phyloP scores from a whole-genome alignment of 2,329 filamentous ascomycete genomes.

The Cercospora canescens region DNA sequence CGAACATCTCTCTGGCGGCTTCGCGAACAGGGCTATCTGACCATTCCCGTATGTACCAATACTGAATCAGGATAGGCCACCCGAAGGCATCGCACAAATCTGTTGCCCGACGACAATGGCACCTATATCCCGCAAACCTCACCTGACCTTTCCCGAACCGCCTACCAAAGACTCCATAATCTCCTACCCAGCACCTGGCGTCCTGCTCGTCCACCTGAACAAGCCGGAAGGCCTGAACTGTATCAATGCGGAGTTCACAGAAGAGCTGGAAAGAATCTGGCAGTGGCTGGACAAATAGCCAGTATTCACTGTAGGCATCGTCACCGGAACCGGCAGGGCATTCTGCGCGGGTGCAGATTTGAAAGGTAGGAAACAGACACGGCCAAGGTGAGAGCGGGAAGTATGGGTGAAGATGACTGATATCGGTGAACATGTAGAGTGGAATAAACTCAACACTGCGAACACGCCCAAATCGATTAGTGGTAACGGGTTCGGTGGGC shows the following conservation, averaged over 20 bases:
- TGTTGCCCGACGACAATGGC: slow-evolving; percentile 9
- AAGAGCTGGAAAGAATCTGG: slow-evolving; percentile 36
- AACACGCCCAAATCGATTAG: slow-evolving; percentile 29
- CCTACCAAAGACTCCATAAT: slow-evolving; percentile 30
- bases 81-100: not conserved
- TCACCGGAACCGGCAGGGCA: slow-evolving; percentile 38
- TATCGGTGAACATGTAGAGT: slow-evolving; percentile 27
- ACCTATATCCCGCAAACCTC: slow-evolving; percentile 23
- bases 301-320: slow-evolving; percentile 33
- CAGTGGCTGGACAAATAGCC: slow-evolving; percentile 37
- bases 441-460: slow-evolving; percentile 34
- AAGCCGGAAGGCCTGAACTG: slow-evolving; percentile 38
- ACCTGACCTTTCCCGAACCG: slow-evolving; percentile 26
- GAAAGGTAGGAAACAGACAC: slow-evolving; percentile 30
- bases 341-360: slow-evolving; percentile 41
- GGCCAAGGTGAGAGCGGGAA: not conserved
- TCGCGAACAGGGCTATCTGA: not conserved
- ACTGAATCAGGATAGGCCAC: not conserved
- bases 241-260: slow-evolving; percentile 35
- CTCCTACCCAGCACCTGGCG: slow-evolving; percentile 35
- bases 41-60: not conserved
- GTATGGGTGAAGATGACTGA: not conserved
- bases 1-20: not conserved
- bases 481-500: slow-evolving; percentile 61
- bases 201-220: slow-evolving; percentile 37